Percentiles rank a stretch among this genome's conserved stretches.
These are phyloP conservation scores for Ascochyta clinopodiicola DNA, from an alignment of 2,329 filamentous ascomycete species.

Conservation along the genomic window DNA sequence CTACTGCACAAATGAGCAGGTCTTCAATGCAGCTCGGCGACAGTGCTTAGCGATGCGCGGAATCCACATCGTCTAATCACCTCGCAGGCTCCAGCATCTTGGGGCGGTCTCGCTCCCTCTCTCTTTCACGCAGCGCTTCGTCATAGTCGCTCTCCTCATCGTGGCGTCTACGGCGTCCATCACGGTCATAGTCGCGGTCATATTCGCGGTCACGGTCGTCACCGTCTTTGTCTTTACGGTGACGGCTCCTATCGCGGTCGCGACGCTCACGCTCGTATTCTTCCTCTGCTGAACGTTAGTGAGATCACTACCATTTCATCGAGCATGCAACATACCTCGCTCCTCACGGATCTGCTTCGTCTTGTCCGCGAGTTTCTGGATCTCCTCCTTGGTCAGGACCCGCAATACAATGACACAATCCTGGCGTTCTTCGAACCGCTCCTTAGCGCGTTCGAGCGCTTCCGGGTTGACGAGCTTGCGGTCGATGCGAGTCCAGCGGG, in stretches of 20 bases:
- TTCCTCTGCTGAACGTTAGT: slow-evolving; percentile 36
- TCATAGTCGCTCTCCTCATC: slow-evolving; percentile 42
- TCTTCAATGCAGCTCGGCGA: background rate
- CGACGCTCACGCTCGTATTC: slow-evolving; percentile 42
- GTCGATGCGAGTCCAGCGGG: slow-evolving; percentile 93
- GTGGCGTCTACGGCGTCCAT: slow-evolving; percentile 31
- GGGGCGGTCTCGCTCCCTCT: slow-evolving; percentile 31
- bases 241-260: slow-evolving; percentile 35
- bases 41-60: background rate
- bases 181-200: slow-evolving; percentile 37
- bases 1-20: background rate
- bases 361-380: slow-evolving; percentile 82
- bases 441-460: slow-evolving; percentile 83
- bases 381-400: slow-evolving; percentile 86
- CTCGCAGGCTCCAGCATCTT: slow-evolving; percentile 40
- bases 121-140: slow-evolving; percentile 25
- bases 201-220: slow-evolving; percentile 31
- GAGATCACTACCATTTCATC: background rate
- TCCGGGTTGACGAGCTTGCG: slow-evolving; percentile 88
- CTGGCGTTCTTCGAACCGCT: slow-evolving; percentile 88
- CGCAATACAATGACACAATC: slow-evolving; percentile 93
- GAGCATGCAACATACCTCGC: slow-evolving; percentile 23
- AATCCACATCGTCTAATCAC: slow-evolving; percentile 27
- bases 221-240: slow-evolving; percentile 39
- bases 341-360: slow-evolving; percentile 77